Conservation (phyloP, 805 yeast species). For the Wickerhamomyces bovis region DNA sequence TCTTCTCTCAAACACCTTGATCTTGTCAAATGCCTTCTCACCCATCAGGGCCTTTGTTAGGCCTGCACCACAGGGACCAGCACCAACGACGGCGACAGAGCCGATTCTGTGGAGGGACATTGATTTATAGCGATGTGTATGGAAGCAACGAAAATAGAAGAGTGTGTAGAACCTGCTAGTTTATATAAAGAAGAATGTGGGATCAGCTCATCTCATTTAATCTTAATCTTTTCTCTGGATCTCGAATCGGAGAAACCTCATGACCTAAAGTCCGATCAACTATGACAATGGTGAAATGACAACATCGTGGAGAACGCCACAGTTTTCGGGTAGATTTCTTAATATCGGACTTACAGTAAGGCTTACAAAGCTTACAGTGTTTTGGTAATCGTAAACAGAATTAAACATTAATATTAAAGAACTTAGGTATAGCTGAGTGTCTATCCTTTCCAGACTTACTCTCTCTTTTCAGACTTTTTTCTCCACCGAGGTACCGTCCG, state of each 20-base stretch:
- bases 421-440: neutral
- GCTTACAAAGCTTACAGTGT: too few species aligned
- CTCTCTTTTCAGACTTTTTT: neutral
- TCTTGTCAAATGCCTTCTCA: slow-evolving; percentile 39
- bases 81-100: slow-evolving; percentile 63
- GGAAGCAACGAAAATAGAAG: neutral
- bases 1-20: slow-evolving; percentile 58
- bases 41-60: slow-evolving; percentile 54
- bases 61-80: slow-evolving; percentile 71
- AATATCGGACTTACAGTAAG: too few species aligned
- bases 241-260: neutral
- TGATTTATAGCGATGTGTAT: neutral
- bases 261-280: neutral
- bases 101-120: slow-evolving; percentile 1
- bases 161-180: neutral
- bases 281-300: too few species aligned
- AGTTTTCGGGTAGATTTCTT: too few species aligned
- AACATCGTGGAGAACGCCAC: too few species aligned
- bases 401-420: neutral
- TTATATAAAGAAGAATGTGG: neutral
- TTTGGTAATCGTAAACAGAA: neutral
- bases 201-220: neutral
- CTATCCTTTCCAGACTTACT: neutral
- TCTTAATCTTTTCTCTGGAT: too few species aligned
- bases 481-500: slow-evolving; percentile 17